phyloP scores from a whole-genome alignment of 1,284 basidiomycete genomes.

The Cryptococcus sp. region DNA sequence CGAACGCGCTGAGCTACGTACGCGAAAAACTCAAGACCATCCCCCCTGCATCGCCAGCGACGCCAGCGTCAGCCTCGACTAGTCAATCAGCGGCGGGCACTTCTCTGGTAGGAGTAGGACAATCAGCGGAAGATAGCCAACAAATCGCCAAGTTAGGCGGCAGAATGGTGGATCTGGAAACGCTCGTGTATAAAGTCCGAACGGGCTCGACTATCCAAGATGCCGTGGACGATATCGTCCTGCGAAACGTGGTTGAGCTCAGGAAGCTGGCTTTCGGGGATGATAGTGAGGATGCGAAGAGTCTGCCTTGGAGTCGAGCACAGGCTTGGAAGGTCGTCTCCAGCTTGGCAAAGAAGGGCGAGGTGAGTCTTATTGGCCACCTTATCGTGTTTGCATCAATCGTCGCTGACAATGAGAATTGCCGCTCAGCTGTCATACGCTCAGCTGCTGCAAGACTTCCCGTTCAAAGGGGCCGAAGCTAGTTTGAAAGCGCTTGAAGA shows the following conservation, averaged over 20 bases:
- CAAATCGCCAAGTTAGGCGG: conserved; percentile 78
- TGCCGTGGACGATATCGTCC: conserved; percentile 86
- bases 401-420: not conserved
- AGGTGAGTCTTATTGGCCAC: conserved; percentile 58
- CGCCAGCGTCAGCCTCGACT: not conserved
- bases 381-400: not conserved
- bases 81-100: conserved; percentile 53
- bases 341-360: conserved; percentile 67
- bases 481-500: conserved; percentile 84
- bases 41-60: conserved; percentile 4
- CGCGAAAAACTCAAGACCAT: conserved; percentile 66
- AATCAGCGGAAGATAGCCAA: conserved; percentile 57
- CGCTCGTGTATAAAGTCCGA: conserved; percentile 80
- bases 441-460: conserved; percentile 76
- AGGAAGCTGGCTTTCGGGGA: conserved; percentile 92
- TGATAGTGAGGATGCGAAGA: conserved; percentile 81
- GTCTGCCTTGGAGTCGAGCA: conserved; percentile 77
- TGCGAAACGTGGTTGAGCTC: conserved; percentile 75
- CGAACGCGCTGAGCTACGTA: conserved; percentile 78
- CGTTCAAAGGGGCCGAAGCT: conserved; percentile 88
- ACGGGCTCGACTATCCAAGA: conserved; percentile 72
- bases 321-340: conserved; percentile 88
- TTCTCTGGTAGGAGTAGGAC: conserved; percentile 1
- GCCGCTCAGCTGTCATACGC: conserved; percentile 74
- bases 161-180: conserved; percentile 64